Conservation (phyloP, 2,329 filamentous ascomycete genomes). For the Botryotinia narcissicola region DNA sequence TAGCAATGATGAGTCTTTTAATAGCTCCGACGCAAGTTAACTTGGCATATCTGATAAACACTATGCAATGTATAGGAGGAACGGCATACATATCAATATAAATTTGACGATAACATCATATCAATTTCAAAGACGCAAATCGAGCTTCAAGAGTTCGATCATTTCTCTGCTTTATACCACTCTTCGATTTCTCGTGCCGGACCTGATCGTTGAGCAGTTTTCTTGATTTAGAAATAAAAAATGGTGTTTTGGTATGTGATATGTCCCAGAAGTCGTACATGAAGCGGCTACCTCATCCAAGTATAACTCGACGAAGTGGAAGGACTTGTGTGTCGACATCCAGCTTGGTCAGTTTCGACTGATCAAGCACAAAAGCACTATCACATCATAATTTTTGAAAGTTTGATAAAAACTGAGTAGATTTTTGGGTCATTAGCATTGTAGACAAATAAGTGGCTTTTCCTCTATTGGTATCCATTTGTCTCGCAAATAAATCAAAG, state of each 20-base stretch:
- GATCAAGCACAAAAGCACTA: neutral
- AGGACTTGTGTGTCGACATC: neutral
- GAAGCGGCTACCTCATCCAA: neutral
- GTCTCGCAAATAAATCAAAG: slow-evolving; percentile 24
- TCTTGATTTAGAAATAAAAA: neutral
- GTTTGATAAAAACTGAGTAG: neutral
- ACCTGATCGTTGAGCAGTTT: neutral
- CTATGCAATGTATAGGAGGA: neutral
- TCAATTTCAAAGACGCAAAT: neutral
- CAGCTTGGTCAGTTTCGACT: neutral
- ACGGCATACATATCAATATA: neutral
- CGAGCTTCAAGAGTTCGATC: neutral
- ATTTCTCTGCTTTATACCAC: neutral
- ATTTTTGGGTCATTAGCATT: slow-evolving; percentile 11
- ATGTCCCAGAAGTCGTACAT: neutral
- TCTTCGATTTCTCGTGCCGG: neutral
- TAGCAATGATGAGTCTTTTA: neutral
- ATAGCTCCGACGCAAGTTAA: neutral
- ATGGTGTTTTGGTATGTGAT: neutral
- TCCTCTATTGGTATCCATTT: slow-evolving; percentile 36
- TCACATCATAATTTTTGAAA: neutral
- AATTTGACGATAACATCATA: neutral
- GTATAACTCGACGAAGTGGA: neutral
- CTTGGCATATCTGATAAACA: neutral
- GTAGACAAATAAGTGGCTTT: slow-evolving; percentile 7